Conservation (phyloP, 2,329 filamentous ascomycete species). For the Microcera coccophila region DNA sequence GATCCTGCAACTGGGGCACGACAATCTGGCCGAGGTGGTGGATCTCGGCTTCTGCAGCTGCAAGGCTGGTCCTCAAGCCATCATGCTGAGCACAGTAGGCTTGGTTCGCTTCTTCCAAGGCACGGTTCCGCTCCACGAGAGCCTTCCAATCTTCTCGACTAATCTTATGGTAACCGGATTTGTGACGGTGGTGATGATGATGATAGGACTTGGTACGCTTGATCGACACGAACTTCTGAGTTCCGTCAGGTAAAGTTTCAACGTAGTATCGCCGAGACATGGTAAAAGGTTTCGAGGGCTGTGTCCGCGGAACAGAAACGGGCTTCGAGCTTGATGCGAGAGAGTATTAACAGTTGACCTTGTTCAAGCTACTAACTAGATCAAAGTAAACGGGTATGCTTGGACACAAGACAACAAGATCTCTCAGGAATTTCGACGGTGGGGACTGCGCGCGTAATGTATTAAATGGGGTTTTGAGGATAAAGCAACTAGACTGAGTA, state of each 20-base stretch:
- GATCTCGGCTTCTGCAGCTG: constrained; percentile 34
- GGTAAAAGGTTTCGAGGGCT: constrained; percentile 7
- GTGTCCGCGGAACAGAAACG: not conserved
- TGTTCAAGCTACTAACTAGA: not conserved
- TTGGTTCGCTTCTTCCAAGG: constrained; percentile 34
- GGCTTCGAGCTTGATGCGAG: constrained; percentile 6
- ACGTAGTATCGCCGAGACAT: constrained; percentile 38
- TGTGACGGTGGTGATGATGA: constrained; percentile 29
- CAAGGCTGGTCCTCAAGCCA: constrained; percentile 34
- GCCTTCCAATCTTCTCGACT: constrained; percentile 36
- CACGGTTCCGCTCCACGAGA: constrained; percentile 35
- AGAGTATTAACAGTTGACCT: constrained; percentile 1
- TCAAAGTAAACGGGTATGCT: constrained; percentile 6
- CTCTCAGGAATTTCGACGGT: no score
- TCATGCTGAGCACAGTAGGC: constrained; percentile 31
- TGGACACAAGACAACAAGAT: constrained; percentile 7
- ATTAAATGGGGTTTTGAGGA: no score
- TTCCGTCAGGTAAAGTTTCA: constrained; percentile 34
- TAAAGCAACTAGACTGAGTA: constrained; percentile 14
- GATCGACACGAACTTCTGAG: constrained; percentile 36
- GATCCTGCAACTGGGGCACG: constrained; percentile 36
- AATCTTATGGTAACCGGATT: constrained; percentile 35
- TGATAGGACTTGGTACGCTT: constrained; percentile 39
- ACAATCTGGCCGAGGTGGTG: constrained; percentile 31
- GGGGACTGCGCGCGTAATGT: no score